Percentiles rank a stretch among this genome's conserved stretches.
Conservation (phyloP, 1,284 basidiomycete genomes). For the Cystobasidiaceae sp. region DNA sequence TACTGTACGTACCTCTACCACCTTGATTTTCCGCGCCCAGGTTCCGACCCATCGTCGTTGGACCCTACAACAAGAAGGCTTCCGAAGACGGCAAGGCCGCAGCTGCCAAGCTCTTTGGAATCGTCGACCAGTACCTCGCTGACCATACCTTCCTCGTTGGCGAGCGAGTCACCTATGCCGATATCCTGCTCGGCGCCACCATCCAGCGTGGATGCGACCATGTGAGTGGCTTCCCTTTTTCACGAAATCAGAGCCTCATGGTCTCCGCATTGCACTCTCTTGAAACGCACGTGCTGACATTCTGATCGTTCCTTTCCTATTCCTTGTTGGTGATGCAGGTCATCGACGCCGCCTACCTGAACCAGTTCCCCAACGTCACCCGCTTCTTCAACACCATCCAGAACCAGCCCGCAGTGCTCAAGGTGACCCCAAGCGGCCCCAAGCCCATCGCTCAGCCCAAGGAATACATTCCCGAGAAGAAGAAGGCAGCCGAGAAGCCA, state of each 20-base stretch:
- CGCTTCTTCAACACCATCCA: slow-evolving; percentile 63
- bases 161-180: slow-evolving; percentile 90
- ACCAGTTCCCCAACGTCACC: slow-evolving; percentile 67
- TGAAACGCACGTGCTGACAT: slow-evolving; percentile 42
- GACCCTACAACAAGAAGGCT: slow-evolving; percentile 52
- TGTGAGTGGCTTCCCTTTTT: slow-evolving; percentile 9
- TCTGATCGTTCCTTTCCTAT: background rate
- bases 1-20: slow-evolving; percentile 31
- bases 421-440: slow-evolving; percentile 53
- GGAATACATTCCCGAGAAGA: slow-evolving; percentile 63
- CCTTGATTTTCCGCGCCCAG: slow-evolving; percentile 70
- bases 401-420: slow-evolving; percentile 67
- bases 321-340: slow-evolving; percentile 39
- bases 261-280: slow-evolving; percentile 49
- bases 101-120: slow-evolving; percentile 49
- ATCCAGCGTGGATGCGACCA: slow-evolving; percentile 47
- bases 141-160: slow-evolving; percentile 84
- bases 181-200: slow-evolving; percentile 64
- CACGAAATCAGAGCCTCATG: slow-evolving; percentile 21
- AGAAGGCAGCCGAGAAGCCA: slow-evolving; percentile 48
- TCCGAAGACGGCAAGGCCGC: slow-evolving; percentile 56
- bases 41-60: slow-evolving; percentile 58
- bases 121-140: slow-evolving; percentile 68
- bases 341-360: slow-evolving; percentile 62
- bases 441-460: slow-evolving; percentile 66